Conservation (phyloP, 2,329 filamentous ascomycete species). For the Spiromastix sp. region DNA sequence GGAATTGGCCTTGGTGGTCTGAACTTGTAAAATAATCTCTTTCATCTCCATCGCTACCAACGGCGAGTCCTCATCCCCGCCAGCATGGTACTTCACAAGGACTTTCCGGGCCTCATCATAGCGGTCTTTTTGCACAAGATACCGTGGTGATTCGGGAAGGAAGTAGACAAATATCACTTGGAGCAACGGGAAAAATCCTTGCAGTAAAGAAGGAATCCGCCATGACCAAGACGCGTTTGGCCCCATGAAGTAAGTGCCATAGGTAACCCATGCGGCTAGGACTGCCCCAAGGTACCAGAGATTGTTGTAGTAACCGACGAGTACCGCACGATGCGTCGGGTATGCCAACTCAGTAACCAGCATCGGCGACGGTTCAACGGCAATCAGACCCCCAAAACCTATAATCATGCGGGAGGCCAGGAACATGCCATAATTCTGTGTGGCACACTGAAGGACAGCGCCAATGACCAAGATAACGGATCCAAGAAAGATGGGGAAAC, state of each 20-base stretch:
- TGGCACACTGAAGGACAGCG: conserved; percentile 19
- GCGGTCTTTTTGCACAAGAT: conserved; percentile 20
- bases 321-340: conserved; percentile 20
- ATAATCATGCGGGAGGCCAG: conserved; percentile 19
- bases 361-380: conserved; percentile 19
- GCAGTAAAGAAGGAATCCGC: conserved; percentile 43
- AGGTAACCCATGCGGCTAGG: conserved; percentile 32
- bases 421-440: conserved; percentile 19
- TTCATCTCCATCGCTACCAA: conserved; percentile 13
- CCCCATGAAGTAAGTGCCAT: conserved; percentile 19
- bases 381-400: conserved; percentile 19
- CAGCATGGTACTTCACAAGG: conserved; percentile 30
- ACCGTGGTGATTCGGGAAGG: conserved; percentile 57
- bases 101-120: conserved; percentile 19
- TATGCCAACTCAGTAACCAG: conserved; percentile 21
- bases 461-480: conserved; percentile 17
- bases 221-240: conserved; percentile 27
- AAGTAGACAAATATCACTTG: conserved; percentile 47
- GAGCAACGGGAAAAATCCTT: conserved; percentile 49
- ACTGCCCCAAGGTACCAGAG: conserved; percentile 40
- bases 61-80: conserved; percentile 28
- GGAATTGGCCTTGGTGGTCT: conserved; percentile 36
- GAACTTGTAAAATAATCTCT: conserved; percentile 36
- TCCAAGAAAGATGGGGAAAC: conserved; percentile 36
- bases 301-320: conserved; percentile 17